Conservation (phyloP, 1,284 basidiomycete genomes). For the Fistulinella staudtii region DNA sequence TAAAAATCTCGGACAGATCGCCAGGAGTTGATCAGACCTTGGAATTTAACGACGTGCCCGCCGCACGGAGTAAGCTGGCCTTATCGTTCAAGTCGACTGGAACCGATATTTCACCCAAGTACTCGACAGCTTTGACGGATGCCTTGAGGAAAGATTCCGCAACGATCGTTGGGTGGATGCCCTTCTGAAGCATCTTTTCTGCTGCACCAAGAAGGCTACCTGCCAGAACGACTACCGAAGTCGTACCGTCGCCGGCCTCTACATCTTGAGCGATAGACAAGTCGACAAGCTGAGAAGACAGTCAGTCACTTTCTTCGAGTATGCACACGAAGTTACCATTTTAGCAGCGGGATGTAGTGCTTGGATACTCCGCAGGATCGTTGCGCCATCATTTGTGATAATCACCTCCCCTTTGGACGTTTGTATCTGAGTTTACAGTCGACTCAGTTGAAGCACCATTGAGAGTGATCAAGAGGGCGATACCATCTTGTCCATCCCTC, state of each 20-base stretch:
- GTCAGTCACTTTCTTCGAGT: slow-evolving; percentile 9
- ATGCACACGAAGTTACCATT: slow-evolving; percentile 61
- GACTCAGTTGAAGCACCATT: slow-evolving; percentile 10
- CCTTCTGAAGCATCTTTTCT: slow-evolving; percentile 96
- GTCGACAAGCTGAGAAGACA: slow-evolving; percentile 76
- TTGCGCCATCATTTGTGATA: slow-evolving; percentile 99
- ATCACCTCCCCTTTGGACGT: slow-evolving; percentile 95
- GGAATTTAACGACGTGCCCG: slow-evolving; percentile 94
- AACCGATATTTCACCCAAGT: slow-evolving; percentile 87
- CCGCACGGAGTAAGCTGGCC: slow-evolving; percentile 84
- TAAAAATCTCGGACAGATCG: slow-evolving; percentile 2
- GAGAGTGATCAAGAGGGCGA: slow-evolving; percentile 23
- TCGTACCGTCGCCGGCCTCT: slow-evolving; percentile 99
- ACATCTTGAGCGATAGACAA: slow-evolving; percentile 97
- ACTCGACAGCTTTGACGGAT: slow-evolving; percentile 91
- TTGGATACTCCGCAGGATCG: slow-evolving; percentile 96
- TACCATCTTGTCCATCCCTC: slow-evolving; percentile 99
- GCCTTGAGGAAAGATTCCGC: slow-evolving; percentile 96
- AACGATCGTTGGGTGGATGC: slow-evolving; percentile 97
- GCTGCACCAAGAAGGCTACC: slow-evolving; percentile 91
- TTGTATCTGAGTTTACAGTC: slow-evolving; percentile 71
- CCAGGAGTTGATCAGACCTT: slow-evolving; percentile 54
- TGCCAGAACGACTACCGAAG: slow-evolving; percentile 95
- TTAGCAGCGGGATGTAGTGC: slow-evolving; percentile 97
- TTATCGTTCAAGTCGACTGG: slow-evolving; percentile 92